These are phyloP conservation scores for Aspergillus fructus DNA, from an alignment of 2,329 filamentous ascomycete genomes.

Conservation along the genomic window DNA sequence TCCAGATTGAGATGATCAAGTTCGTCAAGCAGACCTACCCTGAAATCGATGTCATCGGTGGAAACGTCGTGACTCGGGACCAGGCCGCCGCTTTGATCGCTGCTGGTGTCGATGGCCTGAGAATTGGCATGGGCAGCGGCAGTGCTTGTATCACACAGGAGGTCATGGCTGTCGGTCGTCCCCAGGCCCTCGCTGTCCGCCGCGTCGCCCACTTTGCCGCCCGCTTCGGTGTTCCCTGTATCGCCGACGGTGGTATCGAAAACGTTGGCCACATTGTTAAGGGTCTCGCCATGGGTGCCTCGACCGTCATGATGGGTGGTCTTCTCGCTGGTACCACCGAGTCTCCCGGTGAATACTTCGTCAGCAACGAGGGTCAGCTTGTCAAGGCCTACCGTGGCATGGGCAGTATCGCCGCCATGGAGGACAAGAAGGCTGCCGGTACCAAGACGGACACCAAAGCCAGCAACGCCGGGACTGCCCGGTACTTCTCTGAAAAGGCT, in stretches of 20 bases:
- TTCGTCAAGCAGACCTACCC: slow-evolving; percentile 89
- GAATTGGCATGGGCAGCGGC: slow-evolving; percentile 98
- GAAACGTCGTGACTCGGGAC: slow-evolving; percentile 97
- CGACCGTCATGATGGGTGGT: slow-evolving; percentile 99
- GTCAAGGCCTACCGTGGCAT: slow-evolving; percentile 99
- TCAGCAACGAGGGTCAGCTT: slow-evolving; percentile 93
- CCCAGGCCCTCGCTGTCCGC: slow-evolving; percentile 90
- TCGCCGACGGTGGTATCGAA: slow-evolving; percentile 96
- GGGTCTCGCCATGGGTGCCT: slow-evolving; percentile 89
- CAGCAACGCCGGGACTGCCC: slow-evolving; percentile 87
- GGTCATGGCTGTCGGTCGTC: slow-evolving; percentile 97
- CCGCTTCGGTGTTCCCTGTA: slow-evolving; percentile 93
- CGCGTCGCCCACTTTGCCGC: slow-evolving; percentile 86
- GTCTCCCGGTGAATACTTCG: slow-evolving; percentile 94
- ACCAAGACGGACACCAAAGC: slow-evolving; percentile 68
- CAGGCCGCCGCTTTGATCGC: slow-evolving; percentile 91
- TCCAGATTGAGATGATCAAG: slow-evolving; percentile 97
- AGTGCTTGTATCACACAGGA: slow-evolving; percentile 99
- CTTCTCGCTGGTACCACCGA: slow-evolving; percentile 95
- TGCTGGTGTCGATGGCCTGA: slow-evolving; percentile 90
- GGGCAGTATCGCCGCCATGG: slow-evolving; percentile 99
- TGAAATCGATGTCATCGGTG: slow-evolving; percentile 87
- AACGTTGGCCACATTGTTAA: slow-evolving; percentile 99
- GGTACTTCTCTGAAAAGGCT: slow-evolving; percentile 98
- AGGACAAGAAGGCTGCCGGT: slow-evolving; percentile 90